A percentile compares a stretch with the other conserved stretches of the same genome.
Evolutionary conservation across 2,329 filamentous ascomycete genomes (phyloP).

Genomic region (Colletotrichum noveboracense): DNA sequence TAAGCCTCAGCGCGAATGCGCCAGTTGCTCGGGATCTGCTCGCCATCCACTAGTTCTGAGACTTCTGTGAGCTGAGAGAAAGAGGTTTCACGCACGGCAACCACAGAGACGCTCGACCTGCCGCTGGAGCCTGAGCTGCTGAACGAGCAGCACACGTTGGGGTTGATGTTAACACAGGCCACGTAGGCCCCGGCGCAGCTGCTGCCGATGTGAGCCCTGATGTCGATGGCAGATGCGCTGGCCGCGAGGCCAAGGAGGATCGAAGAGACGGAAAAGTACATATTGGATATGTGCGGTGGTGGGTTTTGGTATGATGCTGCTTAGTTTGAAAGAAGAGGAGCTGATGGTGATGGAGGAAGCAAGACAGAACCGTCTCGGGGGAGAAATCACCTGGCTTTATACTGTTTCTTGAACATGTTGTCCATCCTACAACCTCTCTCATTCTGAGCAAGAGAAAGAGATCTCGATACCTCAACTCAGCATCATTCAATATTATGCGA

Average conservation of each 20-base stretch:
- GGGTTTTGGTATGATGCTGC: neutral
- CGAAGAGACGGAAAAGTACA: neutral
- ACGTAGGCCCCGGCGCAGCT: neutral
- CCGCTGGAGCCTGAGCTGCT: neutral
- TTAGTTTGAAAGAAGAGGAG: neutral
- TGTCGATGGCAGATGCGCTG: constrained; percentile 1
- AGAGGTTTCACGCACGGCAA: neutral
- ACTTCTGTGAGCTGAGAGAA: neutral
- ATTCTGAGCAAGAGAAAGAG: neutral
- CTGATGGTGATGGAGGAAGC: neutral
- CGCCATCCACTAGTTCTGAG: neutral
- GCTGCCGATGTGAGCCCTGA: neutral
- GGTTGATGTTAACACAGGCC: neutral
- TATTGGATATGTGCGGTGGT: neutral
- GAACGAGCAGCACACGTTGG: constrained; percentile 6
- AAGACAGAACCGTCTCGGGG: neutral
- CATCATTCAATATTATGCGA: neutral
- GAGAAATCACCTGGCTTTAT: neutral
- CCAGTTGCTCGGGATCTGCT: constrained; percentile 8
- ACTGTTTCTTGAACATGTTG: neutral
- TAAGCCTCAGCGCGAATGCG: neutral
- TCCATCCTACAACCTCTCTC: neutral
- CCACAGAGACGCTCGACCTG: neutral
- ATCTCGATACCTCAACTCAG: neutral
- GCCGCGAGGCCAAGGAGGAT: neutral